Evolutionary conservation across 176 grass and related monocot genomes (phyloP).

Genomic region (Neostapfia colusana): DNA sequence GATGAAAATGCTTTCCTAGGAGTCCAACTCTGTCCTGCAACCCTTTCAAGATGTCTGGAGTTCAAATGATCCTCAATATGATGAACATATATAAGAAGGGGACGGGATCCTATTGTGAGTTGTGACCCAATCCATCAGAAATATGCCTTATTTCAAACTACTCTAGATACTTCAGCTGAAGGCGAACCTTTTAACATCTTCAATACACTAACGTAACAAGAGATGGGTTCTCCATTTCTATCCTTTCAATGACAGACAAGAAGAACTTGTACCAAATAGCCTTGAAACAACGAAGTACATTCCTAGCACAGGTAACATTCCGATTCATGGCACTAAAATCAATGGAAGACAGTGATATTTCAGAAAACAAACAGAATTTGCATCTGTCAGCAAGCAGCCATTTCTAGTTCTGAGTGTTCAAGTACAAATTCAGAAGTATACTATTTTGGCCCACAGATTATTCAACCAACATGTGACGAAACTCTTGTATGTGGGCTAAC

Average conservation of each 20-base stretch:
- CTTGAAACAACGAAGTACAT: background rate
- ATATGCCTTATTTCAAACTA: background rate
- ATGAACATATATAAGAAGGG: background rate
- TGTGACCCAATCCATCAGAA: background rate
- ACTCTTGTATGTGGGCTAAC: slow-evolving; percentile 11
- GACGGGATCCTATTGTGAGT: background rate
- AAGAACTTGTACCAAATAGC: background rate
- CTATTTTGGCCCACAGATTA: slow-evolving; percentile 29
- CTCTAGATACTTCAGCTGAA: background rate
- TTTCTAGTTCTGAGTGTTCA: slow-evolving; percentile 3
- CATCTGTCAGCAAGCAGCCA: background rate
- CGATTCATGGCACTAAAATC: background rate
- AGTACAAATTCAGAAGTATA: slow-evolving; percentile 5
- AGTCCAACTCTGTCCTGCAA: background rate
- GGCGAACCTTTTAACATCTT: background rate
- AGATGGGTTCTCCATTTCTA: background rate
- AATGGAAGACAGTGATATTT: background rate
- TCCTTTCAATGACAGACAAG: no score
- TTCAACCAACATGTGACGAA: slow-evolving; percentile 21
- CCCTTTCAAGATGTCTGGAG: background rate
- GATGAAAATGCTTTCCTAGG: no score
- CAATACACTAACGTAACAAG: no score
- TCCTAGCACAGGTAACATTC: background rate
- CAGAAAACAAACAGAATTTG: background rate
- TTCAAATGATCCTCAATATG: background rate